phyloP scores from a whole-genome alignment of 805 yeast species.

The Hanseniaspora hatyaiensis region DNA sequence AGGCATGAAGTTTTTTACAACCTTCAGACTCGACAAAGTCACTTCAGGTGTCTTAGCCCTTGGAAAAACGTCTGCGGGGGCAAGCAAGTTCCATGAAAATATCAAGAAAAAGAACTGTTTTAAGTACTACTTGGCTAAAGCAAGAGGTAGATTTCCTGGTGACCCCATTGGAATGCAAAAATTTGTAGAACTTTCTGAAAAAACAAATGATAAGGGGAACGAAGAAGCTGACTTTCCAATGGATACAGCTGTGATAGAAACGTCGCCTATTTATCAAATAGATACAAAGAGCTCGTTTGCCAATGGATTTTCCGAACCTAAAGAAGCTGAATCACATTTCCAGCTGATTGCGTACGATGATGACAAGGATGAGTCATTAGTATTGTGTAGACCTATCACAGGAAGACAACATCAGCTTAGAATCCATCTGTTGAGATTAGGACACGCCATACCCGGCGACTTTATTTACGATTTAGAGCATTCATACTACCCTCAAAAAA shows the following conservation, averaged over 20 bases:
- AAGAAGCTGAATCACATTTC: constrained; percentile 63
- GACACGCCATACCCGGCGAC: constrained; percentile 81
- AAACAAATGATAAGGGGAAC: constrained; percentile 21
- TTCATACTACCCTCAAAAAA: constrained; percentile 22
- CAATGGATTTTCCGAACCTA: constrained; percentile 34
- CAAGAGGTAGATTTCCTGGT: constrained; percentile 68
- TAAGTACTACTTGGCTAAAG: constrained; percentile 78
- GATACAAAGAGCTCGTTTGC: constrained; percentile 59
- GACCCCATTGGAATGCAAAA: not conserved
- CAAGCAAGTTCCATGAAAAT: constrained; percentile 53
- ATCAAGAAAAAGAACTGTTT: constrained; percentile 50
- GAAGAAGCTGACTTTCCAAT: constrained; percentile 11
- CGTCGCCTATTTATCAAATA: constrained; percentile 48
- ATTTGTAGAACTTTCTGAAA: constrained; percentile 23
- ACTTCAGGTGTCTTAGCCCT: constrained; percentile 81
- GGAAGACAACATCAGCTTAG: constrained; percentile 94
- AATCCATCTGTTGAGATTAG: constrained; percentile 77
- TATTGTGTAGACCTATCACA: constrained; percentile 74
- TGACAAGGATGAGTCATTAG: constrained; percentile 38
- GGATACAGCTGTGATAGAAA: constrained; percentile 17
- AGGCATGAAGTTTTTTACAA: constrained; percentile 56
- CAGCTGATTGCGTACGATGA: constrained; percentile 51
- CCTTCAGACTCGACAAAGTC: constrained; percentile 77
- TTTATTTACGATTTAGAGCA: constrained; percentile 42
- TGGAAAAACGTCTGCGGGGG: constrained; percentile 31